Base-by-base conservation (phyloP, 257 asterid genomes). In the Gentiana macrophylla region DNA sequence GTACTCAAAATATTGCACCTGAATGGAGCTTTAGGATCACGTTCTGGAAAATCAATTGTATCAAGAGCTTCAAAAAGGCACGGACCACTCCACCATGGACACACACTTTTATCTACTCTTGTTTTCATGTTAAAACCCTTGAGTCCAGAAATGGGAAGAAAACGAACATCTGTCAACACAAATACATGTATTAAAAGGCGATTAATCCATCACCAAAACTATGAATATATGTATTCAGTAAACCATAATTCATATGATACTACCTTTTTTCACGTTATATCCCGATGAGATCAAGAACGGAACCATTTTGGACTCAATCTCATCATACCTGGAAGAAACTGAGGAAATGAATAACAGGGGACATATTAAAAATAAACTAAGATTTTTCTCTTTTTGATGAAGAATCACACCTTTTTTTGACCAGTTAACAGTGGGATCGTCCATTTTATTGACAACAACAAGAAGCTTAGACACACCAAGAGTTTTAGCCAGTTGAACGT, bases 381-480 rank as follows among this genome's bases (percentile, higher is more conserved):
- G 24, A 24, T 24, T 24, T 24, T 24, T 24, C 0, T 24, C 0
- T 24, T 24, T 24, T 24, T 0, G 41, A 15, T 37, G 12, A 50
- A 53, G 49, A 64, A 53, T 62, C 60, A 15, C 62, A 92, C 98
- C 98, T 92, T 71, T 85, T 78, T 83, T 88, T 46, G 97, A 80
- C 98, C 98, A 92, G 70, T 77, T 65, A 36, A 92, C 98, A 51
- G 97, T 92, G 67, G 88, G 94, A n/a, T 92, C 98, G 9, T 88
- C 98, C 98, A 92, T 92, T 74, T 92, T 92, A 77, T 92, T 92
- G 57, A 92, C 94, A 56, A 81, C 98, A 55, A 92, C 93, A 50
- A 92, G 76, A 63, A 92, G 79, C 86, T 85, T 92, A 57, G 97
- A 64, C 57, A 92, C 97, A 33, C 95, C 97, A 60, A 92, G 75